Base-by-base conservation (phyloP, 2,329 filamentous ascomycete genomes). In the Fusarium sp. region DNA sequence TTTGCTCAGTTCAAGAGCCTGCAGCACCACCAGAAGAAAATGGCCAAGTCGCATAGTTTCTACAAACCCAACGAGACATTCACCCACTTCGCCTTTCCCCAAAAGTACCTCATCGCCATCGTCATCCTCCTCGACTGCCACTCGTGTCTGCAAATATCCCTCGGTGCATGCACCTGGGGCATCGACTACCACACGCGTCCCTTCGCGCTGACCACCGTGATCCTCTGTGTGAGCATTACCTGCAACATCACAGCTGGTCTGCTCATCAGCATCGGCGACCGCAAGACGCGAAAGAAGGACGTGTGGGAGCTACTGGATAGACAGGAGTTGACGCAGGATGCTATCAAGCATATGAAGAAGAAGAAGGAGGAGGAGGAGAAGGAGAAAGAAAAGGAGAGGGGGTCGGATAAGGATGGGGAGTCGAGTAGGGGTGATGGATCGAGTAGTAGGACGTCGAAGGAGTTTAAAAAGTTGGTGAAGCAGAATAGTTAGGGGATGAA, bases 11-110 rank as follows among this genome's bases (percentile, higher is more conserved):
- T 95, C 78, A 87, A 87, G 68, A 89, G 88, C 55, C 87, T 97
- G 15, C 87, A 91, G 57, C 91, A 96, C 79, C 94, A 97, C 78
- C 92, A 95, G 78, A 88, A 86, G 75, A 96, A 95, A 78, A 93
- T 96, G 78, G 88, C 92, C 78, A 94, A 92, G 75, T 94, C 92
- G 0, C 94, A 97, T 80, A 95, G 93, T 11, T 97, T 96, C 82
- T 97, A 97, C 86, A 95, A 95, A 78, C 94, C 94, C 0, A 92
- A 97, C 81, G 94, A 97, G 82, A 97, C 94, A 0, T 86, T 90
- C 39, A 97, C 94, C 0, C 94, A 97, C 79, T 87, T 90, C 79
- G 92, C 94, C 1, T 97, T 97, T 70, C 93, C 94, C 0, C 85
- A 95, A 3, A 87, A 88, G 38, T 86, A 94, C 11, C 89, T 97